A percentile compares a stretch with the other conserved stretches of the same genome.
Evolutionary conservation across 257 asterid genomes (phyloP).

Genomic region (Lithospermum erythrorhizon): DNA sequence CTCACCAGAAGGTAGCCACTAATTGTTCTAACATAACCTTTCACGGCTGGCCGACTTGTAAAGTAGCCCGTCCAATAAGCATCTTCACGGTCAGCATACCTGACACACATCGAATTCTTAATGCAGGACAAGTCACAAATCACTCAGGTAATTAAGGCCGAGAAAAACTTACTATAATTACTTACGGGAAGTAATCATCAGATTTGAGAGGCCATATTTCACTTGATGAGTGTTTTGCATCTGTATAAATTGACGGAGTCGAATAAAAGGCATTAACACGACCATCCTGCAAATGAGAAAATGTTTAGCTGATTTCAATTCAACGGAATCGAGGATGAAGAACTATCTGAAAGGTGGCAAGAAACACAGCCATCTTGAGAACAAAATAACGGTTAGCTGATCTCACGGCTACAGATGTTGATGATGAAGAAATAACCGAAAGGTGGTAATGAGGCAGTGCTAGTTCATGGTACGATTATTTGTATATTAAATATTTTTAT

Average conservation of each 20-base stretch:
- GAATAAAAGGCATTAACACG: constrained; percentile 97
- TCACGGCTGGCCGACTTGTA: constrained; percentile 81
- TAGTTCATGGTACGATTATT: neutral
- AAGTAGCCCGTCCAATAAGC: constrained; percentile 98
- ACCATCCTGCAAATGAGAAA: constrained; percentile 61
- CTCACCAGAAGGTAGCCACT: constrained; percentile 88
- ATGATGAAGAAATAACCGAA: neutral
- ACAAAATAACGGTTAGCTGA: constrained; percentile 3
- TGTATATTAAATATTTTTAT: neutral
- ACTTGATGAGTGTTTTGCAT: constrained; percentile 64
- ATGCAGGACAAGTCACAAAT: constrained; percentile 3
- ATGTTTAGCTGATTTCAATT: constrained; percentile 1
- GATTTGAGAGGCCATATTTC: constrained; percentile 93
- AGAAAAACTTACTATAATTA: constrained; percentile 6
- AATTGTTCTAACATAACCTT: constrained; percentile 73
- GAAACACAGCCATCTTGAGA: constrained; percentile 95
- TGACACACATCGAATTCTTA: constrained; percentile 22
- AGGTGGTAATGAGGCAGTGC: neutral
- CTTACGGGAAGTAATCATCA: constrained; percentile 95
- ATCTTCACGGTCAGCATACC: constrained; percentile 86
- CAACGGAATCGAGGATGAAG: neutral
- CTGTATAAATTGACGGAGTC: constrained; percentile 87
- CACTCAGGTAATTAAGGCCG: neutral
- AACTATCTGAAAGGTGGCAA: constrained; percentile 11
- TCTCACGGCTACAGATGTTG: neutral